A percentile compares a stretch with the other conserved stretches of the same genome.
Evolutionary conservation across 768 basidiomycete species (phyloP).

Genomic region (Mycena alexandri): DNA sequence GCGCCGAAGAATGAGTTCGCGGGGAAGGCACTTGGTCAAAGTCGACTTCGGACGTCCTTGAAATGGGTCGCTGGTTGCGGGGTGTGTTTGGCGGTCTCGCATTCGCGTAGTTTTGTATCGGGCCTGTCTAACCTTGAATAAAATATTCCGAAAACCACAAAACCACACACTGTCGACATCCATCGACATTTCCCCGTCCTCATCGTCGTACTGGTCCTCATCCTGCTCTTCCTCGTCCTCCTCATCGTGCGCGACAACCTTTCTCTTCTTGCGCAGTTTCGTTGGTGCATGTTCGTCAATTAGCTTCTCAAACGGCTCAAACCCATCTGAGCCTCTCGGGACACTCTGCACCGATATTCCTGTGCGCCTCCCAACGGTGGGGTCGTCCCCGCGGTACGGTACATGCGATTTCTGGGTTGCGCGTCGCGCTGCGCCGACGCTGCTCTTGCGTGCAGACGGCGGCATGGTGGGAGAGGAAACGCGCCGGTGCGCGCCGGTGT

Average conservation of each 20-base stretch:
- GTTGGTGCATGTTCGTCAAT: constrained; percentile 65
- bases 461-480: constrained; percentile 49
- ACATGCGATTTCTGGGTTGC: constrained; percentile 76
- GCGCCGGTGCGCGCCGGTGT: too few relatives aligned
- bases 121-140: constrained; percentile 47
- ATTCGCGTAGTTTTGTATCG: constrained; percentile 57
- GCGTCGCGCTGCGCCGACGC: constrained; percentile 60
- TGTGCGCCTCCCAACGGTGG: constrained; percentile 84
- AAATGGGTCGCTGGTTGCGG: constrained; percentile 59
- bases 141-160: not conserved
- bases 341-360: constrained; percentile 78
- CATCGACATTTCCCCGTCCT: constrained; percentile 83
- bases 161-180: constrained; percentile 74
- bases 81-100: constrained; percentile 58
- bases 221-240: constrained; percentile 59
- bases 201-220: constrained; percentile 51
- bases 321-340: constrained; percentile 82
- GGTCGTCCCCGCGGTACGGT: constrained; percentile 84
- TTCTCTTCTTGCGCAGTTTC: constrained; percentile 61
- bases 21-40: constrained; percentile 77
- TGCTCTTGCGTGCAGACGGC: constrained; percentile 61
- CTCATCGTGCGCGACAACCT: constrained; percentile 42
- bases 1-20: constrained; percentile 50
- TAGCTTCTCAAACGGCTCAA: constrained; percentile 84
- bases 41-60: constrained; percentile 66